These are phyloP conservation scores for Peniophora sp. DNA, from an alignment of 1,284 basidiomycete genomes.

Conservation along the genomic window DNA sequence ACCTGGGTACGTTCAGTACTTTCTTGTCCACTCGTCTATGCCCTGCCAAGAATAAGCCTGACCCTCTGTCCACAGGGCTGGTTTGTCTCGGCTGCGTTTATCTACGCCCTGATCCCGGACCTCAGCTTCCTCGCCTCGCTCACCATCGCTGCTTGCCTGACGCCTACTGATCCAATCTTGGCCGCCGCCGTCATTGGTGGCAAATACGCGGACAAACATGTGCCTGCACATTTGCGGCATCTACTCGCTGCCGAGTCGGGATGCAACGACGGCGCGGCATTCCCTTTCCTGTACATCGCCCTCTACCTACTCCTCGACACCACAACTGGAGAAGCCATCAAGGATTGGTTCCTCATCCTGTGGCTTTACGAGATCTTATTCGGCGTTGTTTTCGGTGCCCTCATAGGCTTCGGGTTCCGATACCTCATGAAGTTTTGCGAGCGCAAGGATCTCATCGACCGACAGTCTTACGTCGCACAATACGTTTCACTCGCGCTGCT, in stretches of 20 bases:
- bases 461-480: conserved; percentile 84
- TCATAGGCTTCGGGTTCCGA: conserved; percentile 79
- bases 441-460: conserved; percentile 83
- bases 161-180: conserved; percentile 93
- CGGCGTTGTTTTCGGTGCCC: conserved; percentile 72
- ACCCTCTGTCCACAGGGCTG: conserved; percentile 54
- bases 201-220: conserved; percentile 97
- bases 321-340: conserved; percentile 60
- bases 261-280: conserved; percentile 92
- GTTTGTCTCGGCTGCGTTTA: conserved; percentile 84
- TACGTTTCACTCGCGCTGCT: conserved; percentile 75
- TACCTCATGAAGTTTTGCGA: conserved; percentile 96
- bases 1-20: conserved; percentile 55
- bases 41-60: conserved; percentile 7
- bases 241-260: conserved; percentile 88
- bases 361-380: conserved; percentile 86
- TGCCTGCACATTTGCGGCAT: conserved; percentile 91
- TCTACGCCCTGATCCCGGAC: conserved; percentile 83
- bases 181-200: conserved; percentile 91
- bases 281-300: conserved; percentile 92
- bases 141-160: conserved; percentile 89
- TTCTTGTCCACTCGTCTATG: conserved; percentile 5
- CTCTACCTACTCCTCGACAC: conserved; percentile 80
- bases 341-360: conserved; percentile 78
- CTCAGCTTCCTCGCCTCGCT: conserved; percentile 83